phyloP scores from a whole-genome alignment of 306 rosid genomes.

The Prunus kanzakura region DNA sequence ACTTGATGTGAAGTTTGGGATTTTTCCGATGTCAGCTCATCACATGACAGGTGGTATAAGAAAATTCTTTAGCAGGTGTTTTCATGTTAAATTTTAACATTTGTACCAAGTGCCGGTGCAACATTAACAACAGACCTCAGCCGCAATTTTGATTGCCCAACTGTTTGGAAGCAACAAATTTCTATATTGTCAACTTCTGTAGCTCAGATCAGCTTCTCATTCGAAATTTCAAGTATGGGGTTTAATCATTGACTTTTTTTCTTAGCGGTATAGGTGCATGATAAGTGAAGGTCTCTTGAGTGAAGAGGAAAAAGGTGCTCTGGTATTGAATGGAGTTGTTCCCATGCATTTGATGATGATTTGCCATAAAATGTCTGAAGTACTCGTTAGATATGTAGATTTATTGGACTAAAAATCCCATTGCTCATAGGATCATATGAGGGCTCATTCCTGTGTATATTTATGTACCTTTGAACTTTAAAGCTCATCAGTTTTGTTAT shows the following conservation, averaged over 20 bases:
- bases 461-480: background rate
- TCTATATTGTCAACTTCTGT: background rate
- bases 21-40: slow-evolving; percentile 19
- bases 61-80: slow-evolving; percentile 14
- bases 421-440: slow-evolving; percentile 23
- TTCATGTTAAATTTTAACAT: background rate
- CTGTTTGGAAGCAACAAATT: slow-evolving; percentile 12
- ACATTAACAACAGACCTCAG: background rate
- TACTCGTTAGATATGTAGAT: slow-evolving; percentile 14
- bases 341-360: slow-evolving; percentile 16
- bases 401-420: slow-evolving; percentile 23
- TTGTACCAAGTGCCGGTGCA: slow-evolving; percentile 1
- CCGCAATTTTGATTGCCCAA: slow-evolving; percentile 10
- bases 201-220: slow-evolving; percentile 10
- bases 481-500: slow-evolving; percentile 14
- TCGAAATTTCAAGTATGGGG: slow-evolving; percentile 12
- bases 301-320: slow-evolving; percentile 1
- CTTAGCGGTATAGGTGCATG: background rate
- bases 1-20: slow-evolving; percentile 6
- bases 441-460: slow-evolving; percentile 14
- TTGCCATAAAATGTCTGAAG: slow-evolving; percentile 11
- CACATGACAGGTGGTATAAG: slow-evolving; percentile 24
- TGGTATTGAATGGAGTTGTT: background rate
- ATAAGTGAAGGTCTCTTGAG: background rate
- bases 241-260: background rate